These are phyloP conservation scores for Viola odorata DNA, from an alignment of 345 rosid genomes.

Conservation along the genomic window DNA sequence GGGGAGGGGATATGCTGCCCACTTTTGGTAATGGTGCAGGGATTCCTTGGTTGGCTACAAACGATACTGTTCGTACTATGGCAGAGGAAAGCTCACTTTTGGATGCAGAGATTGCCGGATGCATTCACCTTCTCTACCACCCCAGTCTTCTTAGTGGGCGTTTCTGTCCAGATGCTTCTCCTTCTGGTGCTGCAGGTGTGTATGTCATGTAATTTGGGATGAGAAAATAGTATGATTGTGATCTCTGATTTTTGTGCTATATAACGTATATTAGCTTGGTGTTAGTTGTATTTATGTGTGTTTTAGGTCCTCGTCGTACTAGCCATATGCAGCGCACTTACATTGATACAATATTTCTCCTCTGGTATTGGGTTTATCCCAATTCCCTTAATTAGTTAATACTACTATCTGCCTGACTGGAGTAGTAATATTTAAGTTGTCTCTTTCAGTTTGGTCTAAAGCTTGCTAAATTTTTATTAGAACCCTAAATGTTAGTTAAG, in stretches of 20 bases:
- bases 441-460: no score
- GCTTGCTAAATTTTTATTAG: no score
- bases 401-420: no score
- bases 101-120: conserved; percentile 90
- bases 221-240: no score
- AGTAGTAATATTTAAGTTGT: no score
- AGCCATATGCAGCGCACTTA: no score
- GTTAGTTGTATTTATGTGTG: background rate
- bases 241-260: background rate
- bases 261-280: background rate
- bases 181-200: conserved; percentile 83
- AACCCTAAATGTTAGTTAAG: no score
- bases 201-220: background rate
- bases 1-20: conserved; percentile 95
- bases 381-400: no score
- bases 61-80: conserved; percentile 46
- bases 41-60: conserved; percentile 89
- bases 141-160: conserved; percentile 86
- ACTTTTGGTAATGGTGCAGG: conserved; percentile 92
- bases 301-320: no score
- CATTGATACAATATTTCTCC: no score
- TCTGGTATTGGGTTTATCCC: no score
- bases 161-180: conserved; percentile 97
- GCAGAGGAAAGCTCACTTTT: conserved; percentile 79
- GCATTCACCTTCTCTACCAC: conserved; percentile 82